A percentile compares a stretch with the other conserved stretches of the same genome.
phyloP scores from a whole-genome alignment of 169 alveolate genomes.

The Blepharisma undulans region DNA sequence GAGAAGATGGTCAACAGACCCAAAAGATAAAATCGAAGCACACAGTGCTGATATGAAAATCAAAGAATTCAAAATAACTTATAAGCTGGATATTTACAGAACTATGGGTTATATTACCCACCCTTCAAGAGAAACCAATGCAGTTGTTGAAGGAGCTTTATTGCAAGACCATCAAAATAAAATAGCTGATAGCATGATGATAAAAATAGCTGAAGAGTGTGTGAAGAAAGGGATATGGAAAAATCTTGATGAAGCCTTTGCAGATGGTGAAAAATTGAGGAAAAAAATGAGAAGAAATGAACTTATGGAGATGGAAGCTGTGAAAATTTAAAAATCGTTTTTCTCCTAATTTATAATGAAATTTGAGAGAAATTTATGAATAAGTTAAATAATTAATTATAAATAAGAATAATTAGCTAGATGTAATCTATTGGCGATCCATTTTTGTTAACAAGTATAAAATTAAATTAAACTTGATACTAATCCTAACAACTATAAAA shows the following conservation, averaged over 20 bases:
- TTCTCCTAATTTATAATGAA: background rate
- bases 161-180: background rate
- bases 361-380: background rate
- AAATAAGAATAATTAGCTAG: background rate
- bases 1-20: background rate
- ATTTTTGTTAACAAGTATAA: background rate
- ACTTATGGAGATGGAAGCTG: background rate
- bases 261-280: background rate
- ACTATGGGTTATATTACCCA: background rate
- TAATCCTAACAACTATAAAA: background rate
- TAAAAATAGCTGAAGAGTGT: conserved; percentile 11
- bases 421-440: background rate
- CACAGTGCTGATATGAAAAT: background rate
- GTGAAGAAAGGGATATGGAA: conserved; percentile 35
- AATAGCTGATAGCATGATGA: conserved; percentile 11
- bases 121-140: conserved; percentile 29
- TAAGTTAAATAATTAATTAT: background rate
- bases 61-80: background rate
- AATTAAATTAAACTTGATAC: background rate
- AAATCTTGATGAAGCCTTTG: conserved; percentile 1
- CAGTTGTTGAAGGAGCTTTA: conserved; percentile 17
- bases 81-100: background rate
- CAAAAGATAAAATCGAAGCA: background rate
- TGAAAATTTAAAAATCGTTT: background rate
- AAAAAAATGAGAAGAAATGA: background rate